These are phyloP conservation scores for Lathyrus aphaca DNA, from an alignment of 306 rosid genomes.

Conservation along the genomic window DNA sequence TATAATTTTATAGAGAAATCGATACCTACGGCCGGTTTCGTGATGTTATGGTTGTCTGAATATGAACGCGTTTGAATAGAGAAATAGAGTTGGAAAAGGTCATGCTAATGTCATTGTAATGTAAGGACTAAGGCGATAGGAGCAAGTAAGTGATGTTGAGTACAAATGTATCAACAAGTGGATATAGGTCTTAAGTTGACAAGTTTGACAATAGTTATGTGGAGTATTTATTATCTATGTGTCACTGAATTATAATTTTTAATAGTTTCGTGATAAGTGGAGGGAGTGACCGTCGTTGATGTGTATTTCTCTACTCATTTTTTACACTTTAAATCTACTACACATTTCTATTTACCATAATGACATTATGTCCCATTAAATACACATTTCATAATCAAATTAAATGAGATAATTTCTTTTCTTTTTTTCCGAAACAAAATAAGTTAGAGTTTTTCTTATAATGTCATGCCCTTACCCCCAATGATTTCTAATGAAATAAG, in stretches of 20 bases:
- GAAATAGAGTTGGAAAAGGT: slow-evolving; percentile 46
- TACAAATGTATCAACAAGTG: slow-evolving; percentile 7
- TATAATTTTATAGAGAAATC: not conserved
- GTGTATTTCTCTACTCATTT: not conserved
- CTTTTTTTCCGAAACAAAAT: too few species aligned
- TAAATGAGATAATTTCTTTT: too few species aligned
- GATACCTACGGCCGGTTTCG: slow-evolving; percentile 61
- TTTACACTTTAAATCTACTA: not conserved
- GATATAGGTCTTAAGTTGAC: slow-evolving; percentile 13
- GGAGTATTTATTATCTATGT: not conserved
- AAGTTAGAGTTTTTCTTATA: too few species aligned
- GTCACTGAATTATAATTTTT: not conserved
- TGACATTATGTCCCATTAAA: too few species aligned
- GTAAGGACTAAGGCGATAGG: slow-evolving; percentile 22
- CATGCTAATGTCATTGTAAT: slow-evolving; percentile 34
- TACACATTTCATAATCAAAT: too few species aligned
- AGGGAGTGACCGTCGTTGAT: not conserved
- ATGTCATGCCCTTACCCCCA: too few species aligned
- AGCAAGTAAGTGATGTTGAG: slow-evolving; percentile 7
- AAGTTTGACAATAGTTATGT: slow-evolving; percentile 7
- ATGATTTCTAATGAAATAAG: too few species aligned
- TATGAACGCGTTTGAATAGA: slow-evolving; percentile 46
- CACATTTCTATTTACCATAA: not conserved
- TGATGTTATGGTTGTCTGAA: slow-evolving; percentile 55
- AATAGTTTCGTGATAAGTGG: too few species aligned